Evolutionary conservation across 176 grass and related monocot genomes (phyloP).

Genomic region (Carex parvula): DNA sequence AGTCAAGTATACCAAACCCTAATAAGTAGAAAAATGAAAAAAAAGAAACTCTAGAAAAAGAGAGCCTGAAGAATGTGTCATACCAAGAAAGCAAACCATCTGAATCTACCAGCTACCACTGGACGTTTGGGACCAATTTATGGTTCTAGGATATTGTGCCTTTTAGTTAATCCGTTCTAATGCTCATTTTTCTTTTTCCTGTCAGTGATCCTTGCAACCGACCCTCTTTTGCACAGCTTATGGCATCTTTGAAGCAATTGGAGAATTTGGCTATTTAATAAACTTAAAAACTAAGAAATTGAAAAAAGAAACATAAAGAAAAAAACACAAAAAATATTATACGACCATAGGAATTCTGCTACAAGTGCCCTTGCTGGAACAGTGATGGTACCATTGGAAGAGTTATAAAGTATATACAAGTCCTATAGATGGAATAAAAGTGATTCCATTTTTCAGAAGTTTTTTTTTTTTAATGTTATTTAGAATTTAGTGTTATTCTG

Average conservation of each 20-base stretch:
- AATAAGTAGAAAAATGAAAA: background rate
- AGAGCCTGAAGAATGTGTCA: background rate
- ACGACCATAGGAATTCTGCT: slow-evolving; percentile 13
- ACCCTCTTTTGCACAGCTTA: slow-evolving; percentile 81
- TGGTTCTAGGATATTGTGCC: background rate
- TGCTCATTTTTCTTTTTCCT: slow-evolving; percentile 7
- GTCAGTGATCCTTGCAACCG: slow-evolving; percentile 79
- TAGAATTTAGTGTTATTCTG: slow-evolving; percentile 22
- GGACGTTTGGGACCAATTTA: background rate
- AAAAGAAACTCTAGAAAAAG: background rate
- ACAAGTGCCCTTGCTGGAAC: slow-evolving; percentile 23
- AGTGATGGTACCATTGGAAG: slow-evolving; percentile 23
- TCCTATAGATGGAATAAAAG: slow-evolving; percentile 16
- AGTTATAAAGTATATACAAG: slow-evolving; percentile 11
- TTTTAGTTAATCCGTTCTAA: background rate
- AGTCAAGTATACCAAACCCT: background rate
- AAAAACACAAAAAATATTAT: background rate
- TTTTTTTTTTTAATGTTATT: background rate
- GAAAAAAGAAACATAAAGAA: background rate
- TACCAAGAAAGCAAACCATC: background rate
- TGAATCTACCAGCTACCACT: background rate
- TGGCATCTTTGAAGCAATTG: slow-evolving; percentile 72
- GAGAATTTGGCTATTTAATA: slow-evolving; percentile 45
- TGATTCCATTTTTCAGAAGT: background rate
- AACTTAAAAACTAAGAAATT: background rate